Percentiles rank a stretch among this genome's conserved stretches.
Conservation (phyloP, 352 stramenopile genomes). For the Phytophthora megakarya region DNA sequence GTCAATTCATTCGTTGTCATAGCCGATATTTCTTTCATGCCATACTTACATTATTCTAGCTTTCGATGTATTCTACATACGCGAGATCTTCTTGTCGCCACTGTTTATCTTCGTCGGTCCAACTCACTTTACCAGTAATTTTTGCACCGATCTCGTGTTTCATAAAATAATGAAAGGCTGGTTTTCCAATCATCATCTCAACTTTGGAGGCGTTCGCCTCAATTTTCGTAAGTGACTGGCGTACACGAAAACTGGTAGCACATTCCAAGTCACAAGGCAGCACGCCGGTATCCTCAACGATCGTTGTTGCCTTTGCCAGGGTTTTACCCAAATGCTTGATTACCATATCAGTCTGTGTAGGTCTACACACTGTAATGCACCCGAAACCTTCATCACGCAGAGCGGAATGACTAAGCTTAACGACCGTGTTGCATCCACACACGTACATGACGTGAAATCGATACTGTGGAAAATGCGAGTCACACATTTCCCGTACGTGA, state of each 20-base stretch:
- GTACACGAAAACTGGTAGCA: slow-evolving; percentile 67
- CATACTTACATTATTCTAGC: slow-evolving; percentile 31
- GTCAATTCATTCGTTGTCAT: background rate
- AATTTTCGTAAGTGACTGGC: slow-evolving; percentile 48
- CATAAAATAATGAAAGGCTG: slow-evolving; percentile 63
- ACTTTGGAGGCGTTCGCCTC: slow-evolving; percentile 38
- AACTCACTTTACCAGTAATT: slow-evolving; percentile 56
- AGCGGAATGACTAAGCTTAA: slow-evolving; percentile 77
- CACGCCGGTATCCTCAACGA: slow-evolving; percentile 76
- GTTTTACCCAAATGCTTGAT: slow-evolving; percentile 74
- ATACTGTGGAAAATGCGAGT: slow-evolving; percentile 62
- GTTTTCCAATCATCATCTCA: slow-evolving; percentile 77
- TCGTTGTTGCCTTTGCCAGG: slow-evolving; percentile 59
- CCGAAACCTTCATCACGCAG: slow-evolving; percentile 70
- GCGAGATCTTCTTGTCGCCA: slow-evolving; percentile 66
- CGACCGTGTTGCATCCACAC: slow-evolving; percentile 77
- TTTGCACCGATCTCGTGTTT: slow-evolving; percentile 65
- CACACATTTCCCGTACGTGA: slow-evolving; percentile 77
- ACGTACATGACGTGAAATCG: slow-evolving; percentile 81
- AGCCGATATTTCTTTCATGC: background rate
- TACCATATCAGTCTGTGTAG: slow-evolving; percentile 71
- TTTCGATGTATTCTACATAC: slow-evolving; percentile 79
- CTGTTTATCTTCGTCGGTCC: slow-evolving; percentile 69
- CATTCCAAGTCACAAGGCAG: slow-evolving; percentile 69
- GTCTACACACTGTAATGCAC: slow-evolving; percentile 69